Base-by-base conservation (phyloP, 2,329 filamentous ascomycete genomes). In the Ceratocystis variospora region DNA sequence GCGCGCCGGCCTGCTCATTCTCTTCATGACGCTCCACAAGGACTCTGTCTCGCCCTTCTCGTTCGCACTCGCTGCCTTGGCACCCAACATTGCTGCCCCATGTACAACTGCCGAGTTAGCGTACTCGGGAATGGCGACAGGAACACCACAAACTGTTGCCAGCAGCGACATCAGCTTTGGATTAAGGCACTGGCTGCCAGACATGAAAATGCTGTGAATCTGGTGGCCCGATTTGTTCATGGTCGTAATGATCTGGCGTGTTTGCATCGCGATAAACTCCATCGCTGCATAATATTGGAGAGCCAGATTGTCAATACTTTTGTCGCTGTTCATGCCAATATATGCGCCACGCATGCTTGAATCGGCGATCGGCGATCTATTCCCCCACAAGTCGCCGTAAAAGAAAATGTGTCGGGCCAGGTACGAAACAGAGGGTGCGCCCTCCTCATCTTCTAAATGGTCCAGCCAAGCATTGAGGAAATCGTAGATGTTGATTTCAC, bases 261-360 rank as follows among this genome's bases (percentile, higher is more conserved):
- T 99, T 77, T 99, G 94, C 75, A 97, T 83, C 37, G 94, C 92
- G 72, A 99, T 97, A 77, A 97, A 97, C 78, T 99, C 94, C 84
- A 99, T 90, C 2, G 93, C 95, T 28, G 85, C 90, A 73, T 96
- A 97, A 79, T 99, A 99, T 78, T 92, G 87, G 25, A 96, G 79
- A 0, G 93, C 92, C 63, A 99, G 84, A 64, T 90, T 88, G 73
- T 96, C 90, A 62, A 94, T 83, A 71, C 85, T 89, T 76, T 89
- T 92, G 77, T 97, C 93, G 71, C 85, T 89, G 73, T 87, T 89
- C 68, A 99, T 79, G 19, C 94, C 94, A 69, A 96, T 86, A 69
- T 96, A 84, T 5, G 89, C 86, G 31, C 94, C 94, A 70, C 88
- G 88, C 94, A 99, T 99, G 77, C 86, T 88, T 31, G 93, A 81